A percentile compares a stretch with the other conserved stretches of the same genome.
phyloP scores from a whole-genome alignment of 352 stramenopile species.

The Phytophthora sojae region DNA sequence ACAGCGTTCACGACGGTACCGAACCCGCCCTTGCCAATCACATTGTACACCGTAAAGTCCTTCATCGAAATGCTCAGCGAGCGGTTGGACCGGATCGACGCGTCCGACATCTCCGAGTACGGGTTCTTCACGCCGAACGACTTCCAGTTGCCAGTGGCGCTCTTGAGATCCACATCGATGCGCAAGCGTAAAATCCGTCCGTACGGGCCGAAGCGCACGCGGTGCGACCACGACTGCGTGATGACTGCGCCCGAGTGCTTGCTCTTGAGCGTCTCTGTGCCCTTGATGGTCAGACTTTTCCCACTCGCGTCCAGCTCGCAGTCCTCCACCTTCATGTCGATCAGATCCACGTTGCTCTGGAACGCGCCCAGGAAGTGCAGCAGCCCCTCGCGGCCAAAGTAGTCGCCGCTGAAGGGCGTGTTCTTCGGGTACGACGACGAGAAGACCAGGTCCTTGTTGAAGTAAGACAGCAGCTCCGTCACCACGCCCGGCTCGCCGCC shows the following conservation, averaged over 20 bases:
- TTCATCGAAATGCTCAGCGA: constrained; percentile 91
- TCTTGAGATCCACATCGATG: constrained; percentile 82
- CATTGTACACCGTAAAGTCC: constrained; percentile 91
- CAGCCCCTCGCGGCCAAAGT: constrained; percentile 86
- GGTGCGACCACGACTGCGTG: constrained; percentile 78
- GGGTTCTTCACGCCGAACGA: constrained; percentile 82
- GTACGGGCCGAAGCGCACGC: constrained; percentile 81
- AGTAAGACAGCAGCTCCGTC: constrained; percentile 82
- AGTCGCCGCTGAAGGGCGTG: constrained; percentile 81
- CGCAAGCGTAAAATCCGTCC: constrained; percentile 84
- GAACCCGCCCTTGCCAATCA: constrained; percentile 90
- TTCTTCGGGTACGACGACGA: constrained; percentile 84
- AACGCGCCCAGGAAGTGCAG: constrained; percentile 82
- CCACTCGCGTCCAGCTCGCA: constrained; percentile 65
- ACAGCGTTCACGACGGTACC: constrained; percentile 91
- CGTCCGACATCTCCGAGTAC: constrained; percentile 81
- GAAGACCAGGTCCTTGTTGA: constrained; percentile 92
- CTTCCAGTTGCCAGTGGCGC: constrained; percentile 77
- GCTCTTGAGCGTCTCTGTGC: constrained; percentile 84
- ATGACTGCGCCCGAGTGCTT: constrained; percentile 79
- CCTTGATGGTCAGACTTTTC: constrained; percentile 79
- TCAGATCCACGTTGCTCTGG: constrained; percentile 78
- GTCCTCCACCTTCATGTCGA: constrained; percentile 83
- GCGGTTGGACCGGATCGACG: constrained; percentile 81
- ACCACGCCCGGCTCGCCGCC: constrained; percentile 57